Evolutionary conservation across 164 flowering plant genomes (phyloP).

Genomic region (Nymphaea colorata): DNA sequence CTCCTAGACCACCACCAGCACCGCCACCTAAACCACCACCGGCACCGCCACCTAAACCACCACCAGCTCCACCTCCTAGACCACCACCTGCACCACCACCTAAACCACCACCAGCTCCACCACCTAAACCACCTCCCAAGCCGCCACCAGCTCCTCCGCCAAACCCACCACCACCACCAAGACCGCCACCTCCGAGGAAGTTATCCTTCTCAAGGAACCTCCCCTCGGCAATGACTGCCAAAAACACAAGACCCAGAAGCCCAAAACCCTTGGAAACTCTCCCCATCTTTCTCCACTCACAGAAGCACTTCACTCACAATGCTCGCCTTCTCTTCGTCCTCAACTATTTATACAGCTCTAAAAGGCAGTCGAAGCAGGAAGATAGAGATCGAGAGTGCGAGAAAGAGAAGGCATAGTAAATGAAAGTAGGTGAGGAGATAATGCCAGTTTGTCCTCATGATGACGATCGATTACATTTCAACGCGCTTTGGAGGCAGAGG

Average conservation of each 20-base stretch:
- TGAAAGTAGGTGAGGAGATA: not conserved
- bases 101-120: too few relatives aligned
- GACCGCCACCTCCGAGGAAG: not conserved
- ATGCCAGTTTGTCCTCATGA: not conserved
- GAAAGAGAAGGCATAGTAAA: not conserved
- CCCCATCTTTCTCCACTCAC: not conserved
- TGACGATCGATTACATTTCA: too few relatives aligned
- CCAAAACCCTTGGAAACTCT: not conserved
- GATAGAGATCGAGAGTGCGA: not conserved
- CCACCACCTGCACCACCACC: too few relatives aligned
- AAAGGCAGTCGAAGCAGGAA: too few relatives aligned
- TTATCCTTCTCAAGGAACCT: not conserved
- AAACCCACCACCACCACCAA: too few relatives aligned
- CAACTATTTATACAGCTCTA: not conserved
- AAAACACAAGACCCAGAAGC: not conserved
- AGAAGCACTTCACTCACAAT: not conserved
- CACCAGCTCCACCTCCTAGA: too few relatives aligned
- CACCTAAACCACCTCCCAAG: too few relatives aligned
- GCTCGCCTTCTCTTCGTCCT: not conserved
- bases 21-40: too few relatives aligned
- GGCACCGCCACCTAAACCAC: too few relatives aligned
- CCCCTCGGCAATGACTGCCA: not conserved
- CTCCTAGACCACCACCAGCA: not conserved
- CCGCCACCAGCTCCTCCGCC: not conserved
- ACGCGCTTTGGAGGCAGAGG: not conserved